Percentiles rank a stretch among this genome's conserved stretches.
These are phyloP conservation scores for Backusella tuberculispora DNA, from an alignment of 192 early-diverging fungal genomes.

Conservation along the genomic window DNA sequence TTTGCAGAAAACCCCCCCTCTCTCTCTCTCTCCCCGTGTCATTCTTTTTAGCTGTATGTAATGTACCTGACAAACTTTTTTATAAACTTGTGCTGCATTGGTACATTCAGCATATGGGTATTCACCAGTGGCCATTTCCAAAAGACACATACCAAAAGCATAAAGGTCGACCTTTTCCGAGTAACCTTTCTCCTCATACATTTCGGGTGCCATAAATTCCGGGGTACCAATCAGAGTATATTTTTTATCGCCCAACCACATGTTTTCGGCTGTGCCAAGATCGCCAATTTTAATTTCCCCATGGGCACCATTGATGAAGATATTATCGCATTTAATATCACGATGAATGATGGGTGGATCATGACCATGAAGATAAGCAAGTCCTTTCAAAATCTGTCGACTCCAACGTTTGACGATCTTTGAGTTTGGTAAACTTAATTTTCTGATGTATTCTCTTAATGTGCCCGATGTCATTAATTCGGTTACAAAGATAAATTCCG, in stretches of 20 bases:
- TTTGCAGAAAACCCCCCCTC: neutral
- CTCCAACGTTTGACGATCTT: constrained; percentile 79
- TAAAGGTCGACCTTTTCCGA: constrained; percentile 84
- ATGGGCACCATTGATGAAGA: constrained; percentile 83
- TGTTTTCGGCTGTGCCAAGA: constrained; percentile 75
- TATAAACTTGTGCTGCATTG: constrained; percentile 78
- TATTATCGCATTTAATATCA: constrained; percentile 84
- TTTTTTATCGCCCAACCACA: constrained; percentile 74
- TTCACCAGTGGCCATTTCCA: constrained; percentile 84
- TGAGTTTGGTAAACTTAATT: constrained; percentile 66
- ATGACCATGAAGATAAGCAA: constrained; percentile 75
- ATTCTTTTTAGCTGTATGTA: neutral
- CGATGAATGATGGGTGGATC: constrained; percentile 82
- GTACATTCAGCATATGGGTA: constrained; percentile 83
- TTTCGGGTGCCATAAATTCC: constrained; percentile 86
- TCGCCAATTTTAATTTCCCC: constrained; percentile 85
- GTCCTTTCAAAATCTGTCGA: constrained; percentile 75
- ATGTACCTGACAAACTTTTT: constrained; percentile 70
- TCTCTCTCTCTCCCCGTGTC: neutral
- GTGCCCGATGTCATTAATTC: constrained; percentile 76
- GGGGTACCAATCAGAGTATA: constrained; percentile 80
- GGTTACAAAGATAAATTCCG: constrained; percentile 61
- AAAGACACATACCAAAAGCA: constrained; percentile 80
- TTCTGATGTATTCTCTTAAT: constrained; percentile 67
- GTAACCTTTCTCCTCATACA: constrained; percentile 83